Evolutionary conservation across 208 protist species (phyloP).

Genomic region (Trypanosoma mega): DNA sequence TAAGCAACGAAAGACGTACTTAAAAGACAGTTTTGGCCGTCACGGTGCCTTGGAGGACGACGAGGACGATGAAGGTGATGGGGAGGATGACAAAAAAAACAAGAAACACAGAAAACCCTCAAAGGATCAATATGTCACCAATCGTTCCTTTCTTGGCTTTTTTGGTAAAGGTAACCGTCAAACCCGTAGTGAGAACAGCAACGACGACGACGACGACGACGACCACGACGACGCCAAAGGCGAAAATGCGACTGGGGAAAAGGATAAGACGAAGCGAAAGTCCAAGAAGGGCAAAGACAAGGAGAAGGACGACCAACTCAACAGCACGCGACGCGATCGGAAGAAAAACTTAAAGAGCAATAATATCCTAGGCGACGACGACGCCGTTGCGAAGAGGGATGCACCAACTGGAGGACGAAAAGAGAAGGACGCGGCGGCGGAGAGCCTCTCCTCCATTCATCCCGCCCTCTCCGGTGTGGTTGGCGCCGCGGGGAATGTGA

Average conservation of each 20-base stretch:
- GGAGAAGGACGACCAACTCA: conserved; percentile 9
- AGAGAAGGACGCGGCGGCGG: not conserved
- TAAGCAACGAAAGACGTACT: conserved; percentile 20
- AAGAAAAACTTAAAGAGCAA: too few species aligned
- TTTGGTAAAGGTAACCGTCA: not conserved
- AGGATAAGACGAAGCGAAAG: conserved; percentile 1
- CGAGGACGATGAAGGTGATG: conserved; percentile 19
- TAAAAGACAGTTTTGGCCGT: conserved; percentile 10
- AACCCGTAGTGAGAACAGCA: not conserved
- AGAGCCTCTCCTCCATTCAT: too few species aligned
- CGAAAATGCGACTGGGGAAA: conserved; percentile 6
- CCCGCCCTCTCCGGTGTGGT: too few species aligned
- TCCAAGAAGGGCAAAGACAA: not conserved
- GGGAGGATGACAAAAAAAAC: conserved; percentile 16
- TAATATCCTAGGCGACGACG: too few species aligned
- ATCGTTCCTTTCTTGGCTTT: conserved; percentile 6
- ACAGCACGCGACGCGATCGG: too few species aligned
- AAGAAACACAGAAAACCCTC: conserved; percentile 6
- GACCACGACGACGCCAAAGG: conserved; percentile 2
- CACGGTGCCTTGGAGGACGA: not conserved
- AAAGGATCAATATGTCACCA: not conserved
- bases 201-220: conserved; percentile 3
- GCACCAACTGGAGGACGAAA: conserved; percentile 1
- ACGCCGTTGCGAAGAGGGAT: too few species aligned
- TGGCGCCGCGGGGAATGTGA: too few species aligned